These are phyloP conservation scores for Fusarium annulatum DNA, from an alignment of 2,329 filamentous ascomycete species.

Conservation along the genomic window DNA sequence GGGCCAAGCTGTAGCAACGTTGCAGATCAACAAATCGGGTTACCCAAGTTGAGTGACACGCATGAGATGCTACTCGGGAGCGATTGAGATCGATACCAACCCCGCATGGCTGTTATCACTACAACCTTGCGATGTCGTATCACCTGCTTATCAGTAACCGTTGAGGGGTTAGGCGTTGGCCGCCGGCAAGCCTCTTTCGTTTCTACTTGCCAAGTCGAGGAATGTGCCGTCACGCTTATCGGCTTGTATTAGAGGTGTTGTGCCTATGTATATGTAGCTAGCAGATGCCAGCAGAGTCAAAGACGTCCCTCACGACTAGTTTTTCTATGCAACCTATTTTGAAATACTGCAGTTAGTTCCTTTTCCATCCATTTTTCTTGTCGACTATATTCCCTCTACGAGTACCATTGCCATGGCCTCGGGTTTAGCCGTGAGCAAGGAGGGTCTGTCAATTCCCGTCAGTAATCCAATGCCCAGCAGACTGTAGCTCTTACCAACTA, in stretches of 20 bases:
- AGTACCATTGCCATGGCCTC: slow-evolving; percentile 40
- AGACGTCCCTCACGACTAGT: not conserved
- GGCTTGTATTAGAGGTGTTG: not conserved
- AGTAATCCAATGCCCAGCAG: slow-evolving; percentile 29
- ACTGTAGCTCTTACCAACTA: not conserved
- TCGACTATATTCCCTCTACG: not conserved
- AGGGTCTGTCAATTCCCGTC: slow-evolving; percentile 67
- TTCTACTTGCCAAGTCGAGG: not conserved
- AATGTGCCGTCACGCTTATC: slow-evolving; percentile 14
- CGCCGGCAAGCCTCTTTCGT: slow-evolving; percentile 5
- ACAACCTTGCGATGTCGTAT: slow-evolving; percentile 1
- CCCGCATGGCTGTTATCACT: slow-evolving; percentile 28
- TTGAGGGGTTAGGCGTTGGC: slow-evolving; percentile 16
- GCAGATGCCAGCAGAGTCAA: not conserved
- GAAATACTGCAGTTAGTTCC: not conserved
- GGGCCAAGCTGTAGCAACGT: slow-evolving; percentile 15
- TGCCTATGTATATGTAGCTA: not conserved
- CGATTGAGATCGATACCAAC: not conserved
- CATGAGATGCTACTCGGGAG: slow-evolving; percentile 3
- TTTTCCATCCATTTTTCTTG: not conserved
- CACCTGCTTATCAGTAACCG: slow-evolving; percentile 28
- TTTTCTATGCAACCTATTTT: not conserved
- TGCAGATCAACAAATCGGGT: slow-evolving; percentile 19
- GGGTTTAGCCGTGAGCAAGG: slow-evolving; percentile 60
- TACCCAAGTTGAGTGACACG: slow-evolving; percentile 17